Percentiles rank a stretch among this genome's conserved stretches.
Conservation (phyloP, 2,329 filamentous ascomycete genomes). For the Parastagonospora nodorum region DNA sequence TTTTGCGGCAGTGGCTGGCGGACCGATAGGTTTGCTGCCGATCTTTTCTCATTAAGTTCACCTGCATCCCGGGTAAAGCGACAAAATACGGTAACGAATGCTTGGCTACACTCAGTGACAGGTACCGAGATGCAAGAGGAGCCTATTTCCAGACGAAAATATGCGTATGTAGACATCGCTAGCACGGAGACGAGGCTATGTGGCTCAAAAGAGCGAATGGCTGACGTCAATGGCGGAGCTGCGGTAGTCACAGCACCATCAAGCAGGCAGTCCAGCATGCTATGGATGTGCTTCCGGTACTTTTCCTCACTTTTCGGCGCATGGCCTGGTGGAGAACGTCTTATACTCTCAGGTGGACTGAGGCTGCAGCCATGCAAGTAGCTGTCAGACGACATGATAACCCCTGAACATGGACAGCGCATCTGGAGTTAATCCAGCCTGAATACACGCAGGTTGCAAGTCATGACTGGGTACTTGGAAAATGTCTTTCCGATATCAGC, state of each 20-base stretch:
- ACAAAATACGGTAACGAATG: not conserved
- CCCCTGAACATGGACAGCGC: not conserved
- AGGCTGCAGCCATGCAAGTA: no score
- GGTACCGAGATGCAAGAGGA: not conserved
- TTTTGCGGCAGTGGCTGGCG: not conserved
- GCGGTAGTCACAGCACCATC: no score
- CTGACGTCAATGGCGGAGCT: not conserved
- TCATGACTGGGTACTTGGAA: no score
- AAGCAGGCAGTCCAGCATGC: no score
- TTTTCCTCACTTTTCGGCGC: no score
- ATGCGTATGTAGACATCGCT: conserved; percentile 2
- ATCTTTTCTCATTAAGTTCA: not conserved
- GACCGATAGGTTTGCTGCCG: not conserved
- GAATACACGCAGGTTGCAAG: no score
- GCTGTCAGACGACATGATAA: not conserved
- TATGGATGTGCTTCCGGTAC: no score
- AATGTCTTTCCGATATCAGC: no score
- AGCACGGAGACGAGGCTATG: not conserved
- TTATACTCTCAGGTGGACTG: no score
- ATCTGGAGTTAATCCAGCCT: no score
- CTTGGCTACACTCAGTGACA: not conserved
- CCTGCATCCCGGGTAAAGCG: not conserved
- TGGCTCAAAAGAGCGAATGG: not conserved
- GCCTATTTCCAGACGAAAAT: not conserved
- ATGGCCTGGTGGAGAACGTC: no score